Evolutionary conservation across 345 rosid species (phyloP).

Genomic region (Laguncularia racemosa): DNA sequence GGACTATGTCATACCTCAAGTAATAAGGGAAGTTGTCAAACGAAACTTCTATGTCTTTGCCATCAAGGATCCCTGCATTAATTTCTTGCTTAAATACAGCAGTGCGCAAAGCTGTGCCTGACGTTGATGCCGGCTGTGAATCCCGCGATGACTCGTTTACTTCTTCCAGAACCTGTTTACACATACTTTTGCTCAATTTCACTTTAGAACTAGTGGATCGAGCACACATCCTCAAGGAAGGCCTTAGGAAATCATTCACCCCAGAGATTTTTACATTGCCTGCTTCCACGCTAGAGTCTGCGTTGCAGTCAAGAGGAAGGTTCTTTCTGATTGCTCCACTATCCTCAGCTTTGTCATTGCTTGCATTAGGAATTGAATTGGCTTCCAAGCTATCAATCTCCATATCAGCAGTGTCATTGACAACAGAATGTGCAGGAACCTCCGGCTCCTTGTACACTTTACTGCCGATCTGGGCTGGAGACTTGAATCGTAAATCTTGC

Average conservation of each 20-base stretch:
- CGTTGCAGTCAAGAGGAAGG: slow-evolving; percentile 47
- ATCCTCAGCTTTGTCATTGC: slow-evolving; percentile 56
- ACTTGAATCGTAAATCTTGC: slow-evolving; percentile 52
- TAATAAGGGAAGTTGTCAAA: slow-evolving; percentile 81
- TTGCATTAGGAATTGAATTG: slow-evolving; percentile 35
- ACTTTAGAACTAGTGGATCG: slow-evolving; percentile 49
- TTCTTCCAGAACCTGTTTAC: slow-evolving; percentile 76
- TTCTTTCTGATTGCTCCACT: slow-evolving; percentile 39
- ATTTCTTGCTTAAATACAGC: slow-evolving; percentile 56
- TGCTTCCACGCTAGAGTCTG: slow-evolving; percentile 55
- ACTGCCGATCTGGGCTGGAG: slow-evolving; percentile 33
- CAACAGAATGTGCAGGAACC: slow-evolving; percentile 42
- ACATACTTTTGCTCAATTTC: slow-evolving; percentile 59
- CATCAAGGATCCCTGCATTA: slow-evolving; percentile 74
- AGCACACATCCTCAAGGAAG: slow-evolving; percentile 52
- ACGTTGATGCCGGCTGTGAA: slow-evolving; percentile 53
- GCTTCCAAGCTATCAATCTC: slow-evolving; percentile 55
- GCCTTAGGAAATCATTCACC: slow-evolving; percentile 61
- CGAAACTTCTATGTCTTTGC: slow-evolving; percentile 56
- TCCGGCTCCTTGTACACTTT: slow-evolving; percentile 43
- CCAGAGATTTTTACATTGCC: slow-evolving; percentile 63
- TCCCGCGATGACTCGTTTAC: slow-evolving; percentile 57
- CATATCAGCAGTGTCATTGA: slow-evolving; percentile 39
- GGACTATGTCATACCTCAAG: slow-evolving; percentile 48
- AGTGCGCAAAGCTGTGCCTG: slow-evolving; percentile 44